Base-by-base conservation (phyloP, 108 stramenopile genomes). In the Nannochloropsis granulata region DNA sequence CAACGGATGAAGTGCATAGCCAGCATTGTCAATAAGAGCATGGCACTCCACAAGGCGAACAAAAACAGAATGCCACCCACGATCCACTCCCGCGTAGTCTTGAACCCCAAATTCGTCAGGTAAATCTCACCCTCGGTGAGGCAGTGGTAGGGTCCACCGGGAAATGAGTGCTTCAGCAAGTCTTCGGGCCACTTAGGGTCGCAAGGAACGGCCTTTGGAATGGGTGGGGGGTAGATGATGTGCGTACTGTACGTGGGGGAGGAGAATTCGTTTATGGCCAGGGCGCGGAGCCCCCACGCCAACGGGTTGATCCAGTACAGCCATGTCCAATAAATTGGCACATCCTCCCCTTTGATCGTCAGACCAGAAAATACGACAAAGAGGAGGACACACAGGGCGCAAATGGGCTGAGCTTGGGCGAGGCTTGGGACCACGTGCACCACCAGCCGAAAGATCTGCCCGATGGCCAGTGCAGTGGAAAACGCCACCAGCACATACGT, bases 291-390 rank as follows among this genome's bases (percentile, higher is more conserved):
- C 13, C 81, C 86, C 89, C 89, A 89, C 8, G 85, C 19, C 13
- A 89, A 16, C 13, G 89, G 89, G 43, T 89, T 87, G 81, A 83
- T 25, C 86, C 86, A 89, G 25, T 80, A 87, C 16, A 89, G 43
- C 89, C 89, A 89, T 16, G 25, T 81, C 80, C 84, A 89, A 82
- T 71, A 71, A n/a, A 71, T n/a, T 71, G 46, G 86, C 3, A 88
- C 42, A 82, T 87, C 43, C 82, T 82, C 79, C 13, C 44, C 80
- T 16, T 85, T 42, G 81, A 91, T 82, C 45, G 92, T 86, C 78
- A 87, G 91, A 80, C 92, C 92, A 34, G 83, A 82, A 81, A 92
- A 92, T 2, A 92, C 86, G 21, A 92, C 86, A 26, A 82, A 44
- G 71, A 92, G 13, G 43, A 92, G 23, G 86, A 90, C 25, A 43